Percentiles rank a stretch among this genome's conserved stretches.
Evolutionary conservation across 1,139 yeast genomes (phyloP).

Genomic region (Geotrichum reessii): DNA sequence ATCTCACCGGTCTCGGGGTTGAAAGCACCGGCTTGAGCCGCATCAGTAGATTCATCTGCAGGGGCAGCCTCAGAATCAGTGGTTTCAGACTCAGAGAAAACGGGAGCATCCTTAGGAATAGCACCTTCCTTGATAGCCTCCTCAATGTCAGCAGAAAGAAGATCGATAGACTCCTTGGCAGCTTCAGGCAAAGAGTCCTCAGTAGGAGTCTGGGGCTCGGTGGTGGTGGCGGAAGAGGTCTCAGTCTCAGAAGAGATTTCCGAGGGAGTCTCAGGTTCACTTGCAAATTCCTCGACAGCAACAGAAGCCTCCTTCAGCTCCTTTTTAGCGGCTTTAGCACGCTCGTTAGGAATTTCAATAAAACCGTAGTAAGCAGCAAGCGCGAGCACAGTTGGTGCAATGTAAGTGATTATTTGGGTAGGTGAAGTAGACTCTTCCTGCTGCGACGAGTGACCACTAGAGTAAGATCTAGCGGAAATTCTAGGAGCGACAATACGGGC

Average conservation of each 20-base stretch:
- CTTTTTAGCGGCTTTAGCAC: constrained; percentile 7
- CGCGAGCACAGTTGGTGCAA: constrained; percentile 14
- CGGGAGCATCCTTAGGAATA: constrained; percentile 1
- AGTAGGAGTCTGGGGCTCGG: background rate
- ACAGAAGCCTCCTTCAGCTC: constrained; percentile 1
- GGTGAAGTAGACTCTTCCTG: background rate
- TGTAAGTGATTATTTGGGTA: background rate
- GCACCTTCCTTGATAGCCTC: constrained; percentile 11
- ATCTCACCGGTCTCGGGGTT: constrained; percentile 98
- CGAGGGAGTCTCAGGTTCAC: background rate
- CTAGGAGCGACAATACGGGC: background rate
- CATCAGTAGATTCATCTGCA: constrained; percentile 18
- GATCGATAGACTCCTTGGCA: constrained; percentile 5
- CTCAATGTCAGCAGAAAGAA: constrained; percentile 7
- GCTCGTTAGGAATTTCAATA: constrained; percentile 8
- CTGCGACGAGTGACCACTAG: constrained; percentile 1
- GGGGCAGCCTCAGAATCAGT: background rate
- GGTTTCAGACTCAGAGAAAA: too few species aligned
- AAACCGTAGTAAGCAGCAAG: constrained; percentile 12
- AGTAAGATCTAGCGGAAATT: constrained; percentile 9
- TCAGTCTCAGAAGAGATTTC: background rate
- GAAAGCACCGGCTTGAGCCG: constrained; percentile 48
- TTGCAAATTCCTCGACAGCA: background rate
- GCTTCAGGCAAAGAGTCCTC: constrained; percentile 1
- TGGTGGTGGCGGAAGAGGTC: background rate